These are phyloP conservation scores for Kalmusia sp. DNA, from an alignment of 2,329 filamentous ascomycete genomes.

Conservation along the genomic window DNA sequence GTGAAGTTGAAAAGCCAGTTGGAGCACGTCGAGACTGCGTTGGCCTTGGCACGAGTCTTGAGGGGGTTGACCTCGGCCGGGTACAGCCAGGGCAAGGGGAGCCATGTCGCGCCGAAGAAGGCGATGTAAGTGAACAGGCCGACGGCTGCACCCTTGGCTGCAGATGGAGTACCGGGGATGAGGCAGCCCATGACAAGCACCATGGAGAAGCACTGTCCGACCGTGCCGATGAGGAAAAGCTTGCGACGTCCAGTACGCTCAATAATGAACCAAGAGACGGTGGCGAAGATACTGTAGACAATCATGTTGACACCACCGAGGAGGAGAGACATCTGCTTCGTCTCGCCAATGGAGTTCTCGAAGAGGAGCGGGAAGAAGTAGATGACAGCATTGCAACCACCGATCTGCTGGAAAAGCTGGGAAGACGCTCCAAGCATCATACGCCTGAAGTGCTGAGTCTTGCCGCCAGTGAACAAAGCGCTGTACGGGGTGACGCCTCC, in stretches of 20 bases:
- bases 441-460: slow-evolving; percentile 70
- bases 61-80: slow-evolving; percentile 62
- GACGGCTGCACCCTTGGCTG: slow-evolving; percentile 60
- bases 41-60: slow-evolving; percentile 63
- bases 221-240: slow-evolving; percentile 51
- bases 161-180: slow-evolving; percentile 42
- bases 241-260: slow-evolving; percentile 64
- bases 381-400: slow-evolving; percentile 50
- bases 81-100: slow-evolving; percentile 68
- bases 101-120: slow-evolving; percentile 70
- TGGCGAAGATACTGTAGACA: slow-evolving; percentile 63
- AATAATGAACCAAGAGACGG: slow-evolving; percentile 68
- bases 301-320: slow-evolving; percentile 61
- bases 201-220: slow-evolving; percentile 61
- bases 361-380: slow-evolving; percentile 54
- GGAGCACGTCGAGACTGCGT: slow-evolving; percentile 60
- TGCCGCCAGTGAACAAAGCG: slow-evolving; percentile 66
- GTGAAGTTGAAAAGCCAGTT: slow-evolving; percentile 64
- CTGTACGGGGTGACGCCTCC: slow-evolving; percentile 54
- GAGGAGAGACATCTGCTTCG: slow-evolving; percentile 51
- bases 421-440: slow-evolving; percentile 66
- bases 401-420: slow-evolving; percentile 39
- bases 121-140: slow-evolving; percentile 74
- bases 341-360: slow-evolving; percentile 58
- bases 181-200: slow-evolving; percentile 50